Percentiles rank a stretch among this genome's conserved stretches.
Conservation (phyloP, 192 early-diverging fungal species). For the Backusella tarrabulga region DNA sequence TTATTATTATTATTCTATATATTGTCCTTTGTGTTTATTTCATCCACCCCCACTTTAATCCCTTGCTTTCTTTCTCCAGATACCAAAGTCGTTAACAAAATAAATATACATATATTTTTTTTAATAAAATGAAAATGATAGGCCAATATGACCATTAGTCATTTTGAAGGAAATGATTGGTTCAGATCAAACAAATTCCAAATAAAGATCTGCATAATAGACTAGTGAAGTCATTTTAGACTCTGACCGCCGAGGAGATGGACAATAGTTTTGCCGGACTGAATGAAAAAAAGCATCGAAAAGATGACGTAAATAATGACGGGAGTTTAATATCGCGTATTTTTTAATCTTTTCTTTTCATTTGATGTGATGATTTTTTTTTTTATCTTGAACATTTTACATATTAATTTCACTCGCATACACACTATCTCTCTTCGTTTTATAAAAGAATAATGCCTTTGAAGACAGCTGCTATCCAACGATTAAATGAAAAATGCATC, state of each 20-base stretch:
- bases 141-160: neutral
- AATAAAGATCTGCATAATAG: neutral
- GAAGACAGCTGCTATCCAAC: neutral
- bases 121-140: neutral
- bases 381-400: neutral
- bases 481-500: constrained; percentile 4
- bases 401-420: neutral
- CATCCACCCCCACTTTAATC: neutral
- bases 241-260: neutral
- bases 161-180: neutral
- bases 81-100: neutral
- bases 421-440: neutral
- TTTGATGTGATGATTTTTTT: neutral
- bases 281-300: neutral
- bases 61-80: neutral
- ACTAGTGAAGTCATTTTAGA: neutral
- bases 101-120: neutral
- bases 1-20: neutral
- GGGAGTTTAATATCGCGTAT: neutral
- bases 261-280: neutral
- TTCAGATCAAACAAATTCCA: neutral
- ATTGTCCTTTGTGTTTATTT: neutral
- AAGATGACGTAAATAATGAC: neutral
- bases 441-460: neutral
- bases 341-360: neutral